These are phyloP conservation scores for Endocalyx cinctus DNA, from an alignment of 2,329 filamentous ascomycete species.

Conservation along the genomic window DNA sequence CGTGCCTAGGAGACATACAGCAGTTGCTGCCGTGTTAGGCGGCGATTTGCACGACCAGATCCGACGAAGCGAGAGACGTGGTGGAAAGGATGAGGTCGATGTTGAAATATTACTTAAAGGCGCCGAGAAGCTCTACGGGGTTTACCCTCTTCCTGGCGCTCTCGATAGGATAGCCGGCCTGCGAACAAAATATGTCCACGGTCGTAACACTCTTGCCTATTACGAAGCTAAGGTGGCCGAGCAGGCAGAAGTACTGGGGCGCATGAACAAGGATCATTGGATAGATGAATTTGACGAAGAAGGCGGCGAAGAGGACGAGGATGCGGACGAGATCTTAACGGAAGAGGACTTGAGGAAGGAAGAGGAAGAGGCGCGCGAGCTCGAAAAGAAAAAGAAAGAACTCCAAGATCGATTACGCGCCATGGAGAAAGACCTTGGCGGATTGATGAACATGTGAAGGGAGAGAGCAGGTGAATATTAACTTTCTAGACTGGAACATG, in stretches of 20 bases:
- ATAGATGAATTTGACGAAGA: slow-evolving; percentile 52
- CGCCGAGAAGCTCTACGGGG: slow-evolving; percentile 83
- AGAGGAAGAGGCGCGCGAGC: slow-evolving; percentile 59
- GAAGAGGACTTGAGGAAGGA: slow-evolving; percentile 65
- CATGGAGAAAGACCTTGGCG: slow-evolving; percentile 54
- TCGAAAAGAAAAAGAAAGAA: slow-evolving; percentile 54
- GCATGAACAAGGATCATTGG: slow-evolving; percentile 63
- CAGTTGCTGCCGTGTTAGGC: slow-evolving; percentile 84
- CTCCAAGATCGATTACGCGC: slow-evolving; percentile 47
- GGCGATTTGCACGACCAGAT: slow-evolving; percentile 82
- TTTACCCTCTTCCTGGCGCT: slow-evolving; percentile 80
- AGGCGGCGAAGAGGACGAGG: slow-evolving; percentile 39
- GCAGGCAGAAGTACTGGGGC: slow-evolving; percentile 68
- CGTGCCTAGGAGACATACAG: slow-evolving; percentile 67
- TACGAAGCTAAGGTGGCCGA: slow-evolving; percentile 77
- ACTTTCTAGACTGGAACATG: no score
- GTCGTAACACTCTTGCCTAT: slow-evolving; percentile 69
- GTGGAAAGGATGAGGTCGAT: slow-evolving; percentile 68
- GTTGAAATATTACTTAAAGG: slow-evolving; percentile 79
- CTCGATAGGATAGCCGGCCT: slow-evolving; percentile 70
- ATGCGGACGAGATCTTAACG: slow-evolving; percentile 47
- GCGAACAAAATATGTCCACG: slow-evolving; percentile 65
- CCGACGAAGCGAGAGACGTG: slow-evolving; percentile 47
- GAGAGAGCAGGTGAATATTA: no score
- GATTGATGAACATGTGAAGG: slow-evolving; percentile 46